Evolutionary conservation across 495 filamentous ascomycete genomes (phyloP), one percentile per base, ranked within the genome.

Genomic region (Letharia columbiana): DNA sequence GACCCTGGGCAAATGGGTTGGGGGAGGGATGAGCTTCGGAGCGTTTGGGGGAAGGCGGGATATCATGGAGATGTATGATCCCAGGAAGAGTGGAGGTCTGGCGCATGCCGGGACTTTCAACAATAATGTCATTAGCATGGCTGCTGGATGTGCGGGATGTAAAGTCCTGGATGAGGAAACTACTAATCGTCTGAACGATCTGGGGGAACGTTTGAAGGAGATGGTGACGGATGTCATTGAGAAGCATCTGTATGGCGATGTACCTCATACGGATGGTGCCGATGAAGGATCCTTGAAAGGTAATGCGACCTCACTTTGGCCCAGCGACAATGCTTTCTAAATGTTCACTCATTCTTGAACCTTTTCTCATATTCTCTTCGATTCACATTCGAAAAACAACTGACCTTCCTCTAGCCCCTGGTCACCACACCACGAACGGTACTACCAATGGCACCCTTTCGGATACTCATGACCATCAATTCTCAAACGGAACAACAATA

Each of bases 81-180:
- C 83, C 8, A 64, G 75, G 2, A 64, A 66, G 17, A 37, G 31
- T 31, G 35, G 56, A 23, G 45, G 66, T 63, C 61, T 78, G 17
- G 39, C 54, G 11, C 87, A 89, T 66, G 82, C 84, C 0, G 86
- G 87, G 0, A 89, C 86, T 0, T 89, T 87, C 70, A 88, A 89
- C 62, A 89, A 89, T 68, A 89, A 89, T 67, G 79, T 80, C 2
- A 69, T 88, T 17, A 79, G 80, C 1, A 87, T 87, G 83, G 75
- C 74, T 39, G 83, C 78, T 9, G 86, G 84, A 8, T 76, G 74
- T 63, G 74, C 73, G 10, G 84, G 76, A 17, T 68, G 75, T 7
- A 65, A 70, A 2, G 23, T 78, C 10, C 65, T 77, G 66, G 69
- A 72, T 13, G 66, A 68, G n/a, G 58, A 73, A 15, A 66, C 70